Conservation (phyloP, 768 basidiomycete genomes). For the Termitomyces sp. region DNA sequence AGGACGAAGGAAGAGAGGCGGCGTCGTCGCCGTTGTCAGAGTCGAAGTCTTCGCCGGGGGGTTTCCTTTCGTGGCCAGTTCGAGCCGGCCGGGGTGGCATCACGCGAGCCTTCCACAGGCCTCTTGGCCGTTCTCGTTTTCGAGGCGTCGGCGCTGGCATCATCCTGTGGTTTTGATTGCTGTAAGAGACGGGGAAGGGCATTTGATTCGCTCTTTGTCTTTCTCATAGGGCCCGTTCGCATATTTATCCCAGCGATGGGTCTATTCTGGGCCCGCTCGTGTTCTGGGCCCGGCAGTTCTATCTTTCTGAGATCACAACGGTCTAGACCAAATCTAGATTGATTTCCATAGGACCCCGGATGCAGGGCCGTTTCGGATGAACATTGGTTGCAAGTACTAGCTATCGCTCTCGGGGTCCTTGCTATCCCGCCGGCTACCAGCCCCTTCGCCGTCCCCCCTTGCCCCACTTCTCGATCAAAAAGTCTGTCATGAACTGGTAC, state of each 20-base stretch:
- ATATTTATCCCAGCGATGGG: constrained; percentile 17
- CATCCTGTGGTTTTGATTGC: constrained; percentile 12
- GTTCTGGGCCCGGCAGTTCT: constrained; percentile 9
- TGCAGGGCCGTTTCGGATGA: too few species aligned
- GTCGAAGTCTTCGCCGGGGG: constrained; percentile 3
- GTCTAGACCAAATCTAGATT: constrained; percentile 12
- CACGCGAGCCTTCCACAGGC: constrained; percentile 41
- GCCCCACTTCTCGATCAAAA: constrained; percentile 92
- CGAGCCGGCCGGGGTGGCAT: constrained; percentile 22
- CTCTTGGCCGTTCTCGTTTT: constrained; percentile 29
- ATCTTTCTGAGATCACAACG: constrained; percentile 5
- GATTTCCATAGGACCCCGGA: neutral
- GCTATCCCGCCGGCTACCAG: constrained; percentile 31
- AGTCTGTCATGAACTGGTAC: constrained; percentile 79
- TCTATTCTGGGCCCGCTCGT: constrained; percentile 14
- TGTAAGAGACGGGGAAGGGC: constrained; percentile 22
- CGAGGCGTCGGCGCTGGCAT: constrained; percentile 11
- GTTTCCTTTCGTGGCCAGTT: constrained; percentile 17
- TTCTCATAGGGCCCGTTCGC: constrained; percentile 7
- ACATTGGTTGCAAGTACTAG: too few species aligned
- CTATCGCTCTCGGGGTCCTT: too few species aligned
- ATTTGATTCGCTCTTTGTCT: constrained; percentile 14
- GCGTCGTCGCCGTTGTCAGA: constrained; percentile 18
- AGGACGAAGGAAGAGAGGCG: constrained; percentile 8
- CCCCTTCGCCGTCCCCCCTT: constrained; percentile 65